A percentile compares a stretch with the other conserved stretches of the same genome.
These are phyloP conservation scores for Rubroboletus pulcherrimus DNA, from an alignment of 768 basidiomycete species.

Conservation along the genomic window DNA sequence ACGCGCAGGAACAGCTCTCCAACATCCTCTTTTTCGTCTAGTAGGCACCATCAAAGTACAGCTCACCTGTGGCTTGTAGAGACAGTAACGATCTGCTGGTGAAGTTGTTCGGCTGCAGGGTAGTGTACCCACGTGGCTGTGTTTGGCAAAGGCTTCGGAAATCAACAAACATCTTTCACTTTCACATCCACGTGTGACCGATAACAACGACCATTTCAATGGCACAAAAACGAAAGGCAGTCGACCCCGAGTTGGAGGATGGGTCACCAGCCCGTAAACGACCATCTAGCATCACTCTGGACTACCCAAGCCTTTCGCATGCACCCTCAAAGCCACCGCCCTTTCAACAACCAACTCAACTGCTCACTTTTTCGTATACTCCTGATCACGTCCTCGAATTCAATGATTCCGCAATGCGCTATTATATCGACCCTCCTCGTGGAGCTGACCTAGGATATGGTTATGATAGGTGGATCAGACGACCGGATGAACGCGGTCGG, in stretches of 20 bases:
- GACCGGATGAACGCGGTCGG: slow-evolving; percentile 62
- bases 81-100: background rate
- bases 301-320: slow-evolving; percentile 25
- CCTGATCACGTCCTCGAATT: slow-evolving; percentile 56
- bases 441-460: slow-evolving; percentile 65
- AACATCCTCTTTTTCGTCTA: too few relatives aligned
- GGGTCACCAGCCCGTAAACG: slow-evolving; percentile 2
- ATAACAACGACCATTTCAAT: slow-evolving; percentile 9
- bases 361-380: slow-evolving; percentile 73
- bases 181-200: background rate
- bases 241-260: slow-evolving; percentile 13
- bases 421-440: slow-evolving; percentile 64
- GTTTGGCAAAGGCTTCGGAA: slow-evolving; percentile 24
- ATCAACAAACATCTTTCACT: slow-evolving; percentile 13
- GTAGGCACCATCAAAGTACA: too few relatives aligned
- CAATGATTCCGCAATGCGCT: slow-evolving; percentile 65
- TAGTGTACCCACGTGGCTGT: slow-evolving; percentile 13
- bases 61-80: background rate
- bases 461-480: slow-evolving; percentile 68
- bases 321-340: slow-evolving; percentile 30
- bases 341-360: slow-evolving; percentile 67
- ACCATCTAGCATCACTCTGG: slow-evolving; percentile 2
- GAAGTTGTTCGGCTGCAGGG: background rate
- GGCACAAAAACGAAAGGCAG: slow-evolving; percentile 29
- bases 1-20: background rate